phyloP scores from a whole-genome alignment of 1,139 yeast species.

The Arxiozyma slooffiae region DNA sequence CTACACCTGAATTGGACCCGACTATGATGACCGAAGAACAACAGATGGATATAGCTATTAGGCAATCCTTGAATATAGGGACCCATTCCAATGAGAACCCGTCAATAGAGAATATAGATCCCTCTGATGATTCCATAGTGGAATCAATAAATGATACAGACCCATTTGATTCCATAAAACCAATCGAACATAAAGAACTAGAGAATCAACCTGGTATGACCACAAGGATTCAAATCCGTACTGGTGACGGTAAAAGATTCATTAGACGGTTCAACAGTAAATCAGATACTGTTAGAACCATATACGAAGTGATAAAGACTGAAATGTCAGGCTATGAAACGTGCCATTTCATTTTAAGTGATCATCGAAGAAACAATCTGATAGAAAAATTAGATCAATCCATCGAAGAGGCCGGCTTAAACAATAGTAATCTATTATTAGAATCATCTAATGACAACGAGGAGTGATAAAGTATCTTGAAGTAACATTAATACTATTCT shows the following conservation, averaged over 20 bases:
- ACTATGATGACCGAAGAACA: slow-evolving; percentile 70
- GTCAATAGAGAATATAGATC: slow-evolving; percentile 5
- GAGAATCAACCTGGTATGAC: slow-evolving; percentile 42
- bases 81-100: slow-evolving; percentile 9
- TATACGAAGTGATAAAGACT: slow-evolving; percentile 52
- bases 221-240: slow-evolving; percentile 77
- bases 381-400: slow-evolving; percentile 49
- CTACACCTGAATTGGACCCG: slow-evolving; percentile 41
- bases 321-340: slow-evolving; percentile 39
- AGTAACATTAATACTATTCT: neutral
- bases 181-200: slow-evolving; percentile 54
- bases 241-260: slow-evolving; percentile 75
- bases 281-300: slow-evolving; percentile 47
- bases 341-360: slow-evolving; percentile 51
- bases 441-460: slow-evolving; percentile 34
- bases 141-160: slow-evolving; percentile 13
- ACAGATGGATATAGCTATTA: slow-evolving; percentile 69
- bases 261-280: slow-evolving; percentile 56
- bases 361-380: slow-evolving; percentile 54
- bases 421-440: slow-evolving; percentile 69
- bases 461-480: neutral
- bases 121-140: slow-evolving; percentile 12
- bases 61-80: slow-evolving; percentile 44
- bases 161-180: slow-evolving; percentile 29
- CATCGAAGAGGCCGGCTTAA: slow-evolving; percentile 66